A percentile compares a stretch with the other conserved stretches of the same genome.
Evolutionary conservation across 352 stramenopile species (phyloP).

Genomic region (Plasmopara muralis): DNA sequence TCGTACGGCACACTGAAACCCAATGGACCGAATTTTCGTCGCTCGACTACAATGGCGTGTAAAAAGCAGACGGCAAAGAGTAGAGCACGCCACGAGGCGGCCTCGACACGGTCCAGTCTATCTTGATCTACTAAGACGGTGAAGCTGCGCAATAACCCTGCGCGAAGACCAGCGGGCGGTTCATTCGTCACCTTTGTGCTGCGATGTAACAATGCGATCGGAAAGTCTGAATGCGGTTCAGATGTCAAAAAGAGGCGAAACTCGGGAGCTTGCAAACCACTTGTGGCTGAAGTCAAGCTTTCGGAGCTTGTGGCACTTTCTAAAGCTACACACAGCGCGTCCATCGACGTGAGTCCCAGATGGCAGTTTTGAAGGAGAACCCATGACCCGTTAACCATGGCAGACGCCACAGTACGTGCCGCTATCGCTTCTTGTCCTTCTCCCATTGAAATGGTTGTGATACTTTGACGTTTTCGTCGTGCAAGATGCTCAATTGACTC

Average conservation of each 20-base stretch:
- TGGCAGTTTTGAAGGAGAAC: constrained; percentile 80
- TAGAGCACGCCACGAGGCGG: constrained; percentile 45
- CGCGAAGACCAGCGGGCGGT: constrained; percentile 57
- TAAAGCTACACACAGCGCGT: constrained; percentile 49
- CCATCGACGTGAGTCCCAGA: constrained; percentile 60
- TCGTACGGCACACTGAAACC: constrained; percentile 74
- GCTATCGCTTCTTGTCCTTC: constrained; percentile 67
- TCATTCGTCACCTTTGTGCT: constrained; percentile 78
- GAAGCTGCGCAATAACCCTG: constrained; percentile 60
- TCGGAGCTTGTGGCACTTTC: constrained; percentile 13
- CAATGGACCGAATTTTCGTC: constrained; percentile 67
- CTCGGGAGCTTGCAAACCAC: constrained; percentile 20
- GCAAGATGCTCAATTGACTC: constrained; percentile 67
- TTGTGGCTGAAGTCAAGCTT: constrained; percentile 4
- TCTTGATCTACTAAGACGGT: constrained; percentile 75
- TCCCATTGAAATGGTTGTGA: constrained; percentile 73
- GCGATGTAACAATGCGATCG: constrained; percentile 56
- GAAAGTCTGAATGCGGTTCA: constrained; percentile 55
- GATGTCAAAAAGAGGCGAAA: constrained; percentile 76
- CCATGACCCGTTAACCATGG: constrained; percentile 72
- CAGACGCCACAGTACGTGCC: constrained; percentile 40
- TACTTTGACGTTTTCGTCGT: constrained; percentile 55
- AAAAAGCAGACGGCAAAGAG: constrained; percentile 75
- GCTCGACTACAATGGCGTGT: constrained; percentile 69
- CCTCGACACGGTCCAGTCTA: constrained; percentile 72